These are phyloP conservation scores for Pilatotrama ljubarskyi DNA, from an alignment of 768 basidiomycete genomes.

Conservation along the genomic window DNA sequence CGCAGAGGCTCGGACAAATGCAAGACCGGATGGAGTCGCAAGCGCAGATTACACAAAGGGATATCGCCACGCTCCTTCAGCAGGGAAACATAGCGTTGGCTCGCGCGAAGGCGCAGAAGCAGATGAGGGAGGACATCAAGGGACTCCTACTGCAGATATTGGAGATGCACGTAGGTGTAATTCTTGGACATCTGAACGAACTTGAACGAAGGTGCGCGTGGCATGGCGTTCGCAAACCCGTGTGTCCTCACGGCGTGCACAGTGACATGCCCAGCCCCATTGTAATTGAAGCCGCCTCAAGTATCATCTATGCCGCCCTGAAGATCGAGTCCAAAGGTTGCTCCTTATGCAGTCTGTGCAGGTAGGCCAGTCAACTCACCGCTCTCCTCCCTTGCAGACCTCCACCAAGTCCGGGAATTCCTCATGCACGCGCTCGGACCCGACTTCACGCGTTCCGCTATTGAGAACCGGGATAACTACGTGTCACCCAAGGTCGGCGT, in stretches of 20 bases:
- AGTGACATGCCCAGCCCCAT: slow-evolving; percentile 49
- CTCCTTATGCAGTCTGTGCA: neutral
- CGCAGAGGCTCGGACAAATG: slow-evolving; percentile 65
- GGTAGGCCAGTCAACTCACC: neutral
- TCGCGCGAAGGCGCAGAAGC: slow-evolving; percentile 68
- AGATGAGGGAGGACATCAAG: slow-evolving; percentile 61
- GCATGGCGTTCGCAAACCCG: neutral
- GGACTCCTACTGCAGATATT: slow-evolving; percentile 64
- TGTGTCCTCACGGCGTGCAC: neutral
- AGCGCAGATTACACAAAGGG: slow-evolving; percentile 59
- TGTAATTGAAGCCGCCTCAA: slow-evolving; percentile 67
- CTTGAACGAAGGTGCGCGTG: slow-evolving; percentile 49
- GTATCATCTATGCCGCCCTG: slow-evolving; percentile 62
- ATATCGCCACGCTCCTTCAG: slow-evolving; percentile 66
- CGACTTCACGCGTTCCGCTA: slow-evolving; percentile 56
- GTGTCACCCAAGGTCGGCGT: slow-evolving; percentile 51
- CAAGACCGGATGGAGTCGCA: slow-evolving; percentile 71
- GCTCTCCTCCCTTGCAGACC: slow-evolving; percentile 43
- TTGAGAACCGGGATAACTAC: slow-evolving; percentile 48
- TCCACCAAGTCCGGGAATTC: slow-evolving; percentile 52
- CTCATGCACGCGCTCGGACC: slow-evolving; percentile 58
- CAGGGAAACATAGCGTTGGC: slow-evolving; percentile 63
- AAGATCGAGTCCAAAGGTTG: slow-evolving; percentile 60
- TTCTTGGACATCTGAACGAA: slow-evolving; percentile 60
- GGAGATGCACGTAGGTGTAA: slow-evolving; percentile 64